Conservation (phyloP, 1,284 basidiomycete genomes). For the Agroathelia rolfsii region DNA sequence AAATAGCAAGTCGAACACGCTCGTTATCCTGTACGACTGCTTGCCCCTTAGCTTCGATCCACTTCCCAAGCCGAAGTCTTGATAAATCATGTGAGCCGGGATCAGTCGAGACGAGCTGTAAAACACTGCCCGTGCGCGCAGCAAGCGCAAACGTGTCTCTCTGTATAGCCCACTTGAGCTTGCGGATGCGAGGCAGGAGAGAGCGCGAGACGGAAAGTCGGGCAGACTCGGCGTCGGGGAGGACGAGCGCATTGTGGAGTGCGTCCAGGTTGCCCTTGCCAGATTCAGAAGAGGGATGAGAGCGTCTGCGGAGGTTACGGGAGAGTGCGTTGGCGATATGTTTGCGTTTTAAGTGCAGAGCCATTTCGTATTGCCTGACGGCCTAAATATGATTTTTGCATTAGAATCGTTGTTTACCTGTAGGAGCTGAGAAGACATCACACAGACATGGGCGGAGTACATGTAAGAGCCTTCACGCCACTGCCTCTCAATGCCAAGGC, state of each 20-base stretch:
- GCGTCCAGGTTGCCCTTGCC: constrained; percentile 20
- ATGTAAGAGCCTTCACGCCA: constrained; percentile 58
- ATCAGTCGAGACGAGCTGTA: constrained; percentile 13
- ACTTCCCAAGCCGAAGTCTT: constrained; percentile 36
- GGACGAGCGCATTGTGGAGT: constrained; percentile 34
- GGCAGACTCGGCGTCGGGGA: constrained; percentile 43
- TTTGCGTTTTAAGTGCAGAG: constrained; percentile 35
- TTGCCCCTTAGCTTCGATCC: constrained; percentile 42
- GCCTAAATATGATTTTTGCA: constrained; percentile 28
- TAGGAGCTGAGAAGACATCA: constrained; percentile 1
- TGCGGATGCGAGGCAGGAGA: constrained; percentile 43
- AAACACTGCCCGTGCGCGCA: constrained; percentile 17
- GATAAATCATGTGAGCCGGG: too few species aligned
- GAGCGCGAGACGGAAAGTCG: constrained; percentile 38
- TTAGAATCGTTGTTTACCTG: not conserved
- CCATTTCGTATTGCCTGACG: constrained; percentile 48
- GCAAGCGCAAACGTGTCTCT: constrained; percentile 39
- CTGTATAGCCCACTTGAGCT: constrained; percentile 49
- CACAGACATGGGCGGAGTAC: constrained; percentile 46
- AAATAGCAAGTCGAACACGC: constrained; percentile 54
- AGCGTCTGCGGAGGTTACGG: constrained; percentile 33
- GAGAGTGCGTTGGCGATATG: constrained; percentile 39
- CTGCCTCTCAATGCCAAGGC: constrained; percentile 50
- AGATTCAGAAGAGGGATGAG: constrained; percentile 18
- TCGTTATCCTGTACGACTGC: constrained; percentile 48